Conservation (phyloP, 139 green algal species). For the Mesotaenium endlicherianum region DNA sequence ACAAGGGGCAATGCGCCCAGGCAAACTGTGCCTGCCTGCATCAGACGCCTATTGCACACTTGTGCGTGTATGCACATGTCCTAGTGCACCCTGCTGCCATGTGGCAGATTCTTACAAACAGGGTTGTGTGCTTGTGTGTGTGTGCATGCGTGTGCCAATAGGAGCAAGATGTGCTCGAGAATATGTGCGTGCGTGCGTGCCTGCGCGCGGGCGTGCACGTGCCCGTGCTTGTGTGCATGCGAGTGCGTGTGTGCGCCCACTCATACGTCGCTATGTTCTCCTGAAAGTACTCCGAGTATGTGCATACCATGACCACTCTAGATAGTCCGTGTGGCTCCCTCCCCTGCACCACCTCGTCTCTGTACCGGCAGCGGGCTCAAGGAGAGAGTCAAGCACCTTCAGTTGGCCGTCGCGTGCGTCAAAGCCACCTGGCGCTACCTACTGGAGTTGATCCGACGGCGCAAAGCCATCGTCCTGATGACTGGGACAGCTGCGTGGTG, state of each 20-base stretch:
- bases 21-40: neutral
- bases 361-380: too few species aligned
- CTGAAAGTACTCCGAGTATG: neutral
- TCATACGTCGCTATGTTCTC: too few species aligned
- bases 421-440: slow-evolving; percentile 60
- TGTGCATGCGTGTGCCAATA: neutral
- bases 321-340: too few species aligned
- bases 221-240: neutral
- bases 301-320: neutral
- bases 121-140: neutral
- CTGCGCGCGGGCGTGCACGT: neutral
- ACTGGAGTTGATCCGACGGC: slow-evolving; percentile 61
- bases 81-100: neutral
- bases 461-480: slow-evolving; percentile 6
- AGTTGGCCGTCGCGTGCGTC: slow-evolving; percentile 55
- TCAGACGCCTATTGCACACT: neutral
- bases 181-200: too few species aligned
- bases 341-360: too few species aligned
- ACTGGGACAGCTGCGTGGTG: slow-evolving; percentile 2
- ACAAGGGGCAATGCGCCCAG: neutral
- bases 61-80: neutral
- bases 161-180: too few species aligned
- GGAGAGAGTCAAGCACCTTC: neutral
- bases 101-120: neutral
- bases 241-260: too few species aligned